Evolutionary conservation across 495 filamentous ascomycete species (phyloP).

Genomic region (Penicillium egyptiacum): DNA sequence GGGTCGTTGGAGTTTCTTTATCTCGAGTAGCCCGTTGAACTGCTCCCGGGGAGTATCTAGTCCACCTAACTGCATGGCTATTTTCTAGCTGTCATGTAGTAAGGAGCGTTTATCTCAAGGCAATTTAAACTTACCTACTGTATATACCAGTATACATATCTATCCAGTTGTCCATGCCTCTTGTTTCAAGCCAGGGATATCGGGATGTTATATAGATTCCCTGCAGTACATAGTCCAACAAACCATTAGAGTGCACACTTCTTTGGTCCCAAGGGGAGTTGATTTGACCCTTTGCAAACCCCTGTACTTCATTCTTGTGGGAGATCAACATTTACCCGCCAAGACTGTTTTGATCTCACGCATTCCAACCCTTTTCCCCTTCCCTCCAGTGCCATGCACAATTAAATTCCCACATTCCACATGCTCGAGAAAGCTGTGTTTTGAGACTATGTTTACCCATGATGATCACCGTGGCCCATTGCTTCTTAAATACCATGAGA

Average conservation of each 20-base stretch:
- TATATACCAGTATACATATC: no score
- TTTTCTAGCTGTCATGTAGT: constrained; percentile 31
- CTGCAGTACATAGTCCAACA: no score
- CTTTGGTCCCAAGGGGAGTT: no score
- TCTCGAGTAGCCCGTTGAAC: constrained; percentile 65
- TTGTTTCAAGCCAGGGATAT: no score
- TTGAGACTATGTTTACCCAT: constrained; percentile 14
- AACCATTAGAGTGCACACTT: no score
- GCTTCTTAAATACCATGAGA: constrained; percentile 16
- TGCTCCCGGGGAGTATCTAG: constrained; percentile 47
- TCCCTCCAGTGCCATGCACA: not conserved
- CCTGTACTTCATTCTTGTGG: constrained; percentile 5
- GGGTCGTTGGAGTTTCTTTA: constrained; percentile 69
- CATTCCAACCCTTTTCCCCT: constrained; percentile 20
- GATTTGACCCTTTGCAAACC: constrained; percentile 1
- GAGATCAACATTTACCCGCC: constrained; percentile 1
- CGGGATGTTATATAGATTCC: no score
- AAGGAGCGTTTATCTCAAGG: not conserved
- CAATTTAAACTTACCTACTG: not conserved
- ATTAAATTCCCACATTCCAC: constrained; percentile 18
- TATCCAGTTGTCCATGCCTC: no score
- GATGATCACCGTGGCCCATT: constrained; percentile 12
- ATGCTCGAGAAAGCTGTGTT: not conserved
- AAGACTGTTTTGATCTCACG: not conserved
- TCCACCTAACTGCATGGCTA: constrained; percentile 50